Evolutionary conservation across 2,329 filamentous ascomycete species (phyloP), one percentile per base, ranked within the genome.

Genomic region (Exserohilum turcica): DNA sequence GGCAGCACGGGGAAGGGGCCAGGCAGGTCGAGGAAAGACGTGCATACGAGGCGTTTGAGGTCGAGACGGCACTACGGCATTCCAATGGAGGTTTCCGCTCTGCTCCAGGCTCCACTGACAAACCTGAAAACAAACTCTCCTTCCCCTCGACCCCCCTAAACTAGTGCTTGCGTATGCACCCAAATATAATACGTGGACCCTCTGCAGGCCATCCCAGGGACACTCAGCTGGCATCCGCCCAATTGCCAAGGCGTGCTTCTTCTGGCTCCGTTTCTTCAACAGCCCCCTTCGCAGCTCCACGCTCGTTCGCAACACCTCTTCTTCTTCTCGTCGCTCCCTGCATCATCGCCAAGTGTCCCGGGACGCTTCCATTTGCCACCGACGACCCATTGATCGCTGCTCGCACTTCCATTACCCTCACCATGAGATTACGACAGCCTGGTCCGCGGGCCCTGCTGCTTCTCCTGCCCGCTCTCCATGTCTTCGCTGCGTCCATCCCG

Each of bases 391-490:
- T 36, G 31, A 42, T 44, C 53, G 52, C 50, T 57, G 51, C 46
- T 53, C 42, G 47, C 45, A 53, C 50, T 35, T 45, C n/a, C 37
- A 47, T 52, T 58, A 29, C 52, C 61, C 53, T 47, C 68, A 66
- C 63, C 61, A 89, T 90, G 86, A 85, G 81, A 75, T 75, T 88
- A 64, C 80, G 79, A 74, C 78, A 78, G 57, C 76, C 75, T 49
- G 77, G 78, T 55, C 81, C 81, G 50, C 79, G 84, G 27, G 57
- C 64, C 31, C 59, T 73, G 44, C 60, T 74, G 37, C 72, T 89
- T 19, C 73, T 89, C 43, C 77, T 89, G 29, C 80, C 89, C 32
- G 78, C 87, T 1, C 74, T 87, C 32, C 82, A 84, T 27, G 81
- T 79, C 31, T 73, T 87, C 55, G 83, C 82, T 21, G 76, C 78